Percentiles rank a stretch among this genome's conserved stretches.
Evolutionary conservation across 2,329 filamentous ascomycete genomes (phyloP).

Genomic region (Trichophyton mentagrophytes): DNA sequence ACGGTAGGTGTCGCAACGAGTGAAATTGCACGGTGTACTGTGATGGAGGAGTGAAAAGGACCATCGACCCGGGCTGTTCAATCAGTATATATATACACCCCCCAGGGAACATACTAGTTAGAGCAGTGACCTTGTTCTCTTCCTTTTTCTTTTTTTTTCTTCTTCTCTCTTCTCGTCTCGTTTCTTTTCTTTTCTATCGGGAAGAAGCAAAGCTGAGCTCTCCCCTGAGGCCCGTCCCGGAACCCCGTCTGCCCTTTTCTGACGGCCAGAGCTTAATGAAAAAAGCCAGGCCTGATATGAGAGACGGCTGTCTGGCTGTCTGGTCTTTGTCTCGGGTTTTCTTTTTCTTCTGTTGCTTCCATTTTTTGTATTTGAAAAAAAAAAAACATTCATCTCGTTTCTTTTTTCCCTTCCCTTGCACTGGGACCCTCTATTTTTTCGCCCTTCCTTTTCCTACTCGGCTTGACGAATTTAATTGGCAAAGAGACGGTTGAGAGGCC

Average conservation of each 20-base stretch:
- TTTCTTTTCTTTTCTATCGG: neutral
- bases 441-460: neutral
- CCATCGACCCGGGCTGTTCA: neutral
- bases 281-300: neutral
- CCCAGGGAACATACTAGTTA: neutral
- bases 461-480: neutral
- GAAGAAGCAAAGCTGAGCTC: slow-evolving; percentile 2
- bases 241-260: slow-evolving; percentile 1
- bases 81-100: neutral
- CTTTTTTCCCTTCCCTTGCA: neutral
- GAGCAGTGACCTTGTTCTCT: no score
- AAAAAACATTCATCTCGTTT: no score
- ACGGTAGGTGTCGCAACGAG: neutral
- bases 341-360: neutral
- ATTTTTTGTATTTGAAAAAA: neutral
- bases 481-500: neutral
- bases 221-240: neutral
- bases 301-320: neutral
- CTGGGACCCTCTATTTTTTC: neutral
- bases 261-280: neutral
- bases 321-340: slow-evolving; percentile 3
- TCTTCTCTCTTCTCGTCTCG: neutral
- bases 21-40: neutral
- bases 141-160: no score
- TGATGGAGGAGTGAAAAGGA: neutral